Percentiles rank a stretch among this genome's conserved stretches.
Evolutionary conservation across 208 protist species (phyloP).

Genomic region (Wallacemonas sp.): DNA sequence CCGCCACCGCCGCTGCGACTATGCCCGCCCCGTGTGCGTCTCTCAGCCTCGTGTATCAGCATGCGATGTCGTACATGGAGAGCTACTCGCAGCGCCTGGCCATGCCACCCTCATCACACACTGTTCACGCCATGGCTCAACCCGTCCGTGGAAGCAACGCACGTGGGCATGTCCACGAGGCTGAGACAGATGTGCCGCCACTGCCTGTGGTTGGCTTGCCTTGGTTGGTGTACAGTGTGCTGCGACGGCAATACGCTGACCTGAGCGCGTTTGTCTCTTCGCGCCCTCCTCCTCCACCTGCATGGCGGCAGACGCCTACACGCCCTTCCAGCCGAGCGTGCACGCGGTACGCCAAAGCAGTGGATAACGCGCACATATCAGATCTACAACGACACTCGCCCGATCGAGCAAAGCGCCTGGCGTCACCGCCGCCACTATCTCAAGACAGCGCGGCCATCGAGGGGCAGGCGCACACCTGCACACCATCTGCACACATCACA

Average conservation of each 20-base stretch:
- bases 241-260: conserved; percentile 34
- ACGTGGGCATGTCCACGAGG: not conserved
- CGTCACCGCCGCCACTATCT: no score
- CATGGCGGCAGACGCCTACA: not conserved
- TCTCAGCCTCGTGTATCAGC: conserved; percentile 37
- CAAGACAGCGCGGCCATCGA: no score
- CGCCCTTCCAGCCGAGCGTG: no score
- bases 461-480: no score
- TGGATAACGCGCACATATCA: no score
- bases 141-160: no score
- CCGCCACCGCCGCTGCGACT: not conserved
- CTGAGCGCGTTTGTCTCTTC: conserved; percentile 27
- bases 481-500: no score
- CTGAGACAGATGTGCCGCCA: no score
- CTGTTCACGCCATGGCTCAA: not conserved
- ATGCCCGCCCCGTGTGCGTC: conserved; percentile 22
- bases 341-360: no score
- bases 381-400: no score
- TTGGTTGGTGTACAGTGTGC: conserved; percentile 68
- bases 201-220: conserved; percentile 45
- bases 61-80: conserved; percentile 20
- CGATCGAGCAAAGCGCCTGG: no score
- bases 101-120: not conserved
- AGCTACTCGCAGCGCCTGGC: conserved; percentile 16
- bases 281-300: conserved; percentile 14